Conservation (phyloP, 192 early-diverging fungal genomes). For the Backusella psychrophila region DNA sequence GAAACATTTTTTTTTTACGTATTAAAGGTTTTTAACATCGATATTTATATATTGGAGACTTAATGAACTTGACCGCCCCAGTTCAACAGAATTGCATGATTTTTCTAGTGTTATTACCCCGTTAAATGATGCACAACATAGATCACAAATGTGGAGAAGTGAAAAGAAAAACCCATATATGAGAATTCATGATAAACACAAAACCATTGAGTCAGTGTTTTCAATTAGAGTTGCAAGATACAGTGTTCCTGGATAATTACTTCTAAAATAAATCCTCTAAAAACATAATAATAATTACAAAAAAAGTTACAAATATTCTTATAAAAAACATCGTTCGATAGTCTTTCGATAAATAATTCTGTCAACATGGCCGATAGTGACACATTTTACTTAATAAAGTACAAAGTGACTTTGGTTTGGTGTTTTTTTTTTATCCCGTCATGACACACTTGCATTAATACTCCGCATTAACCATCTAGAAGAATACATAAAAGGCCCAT, state of each 20-base stretch:
- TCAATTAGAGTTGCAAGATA: background rate
- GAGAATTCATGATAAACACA: background rate
- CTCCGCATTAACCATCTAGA: conserved; percentile 1
- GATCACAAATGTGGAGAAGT: background rate
- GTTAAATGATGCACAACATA: background rate
- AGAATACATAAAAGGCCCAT: background rate
- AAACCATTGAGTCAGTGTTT: background rate
- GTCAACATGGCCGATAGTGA: background rate
- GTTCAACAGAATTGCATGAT: background rate
- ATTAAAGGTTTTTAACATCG: background rate
- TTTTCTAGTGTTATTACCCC: background rate
- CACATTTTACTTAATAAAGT: conserved; percentile 6
- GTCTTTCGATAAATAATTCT: background rate
- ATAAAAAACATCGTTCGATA: conserved; percentile 6
- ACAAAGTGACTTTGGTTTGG: background rate
- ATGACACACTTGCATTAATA: background rate
- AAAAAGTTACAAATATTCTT: background rate
- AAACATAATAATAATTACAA: background rate
- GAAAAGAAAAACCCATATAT: background rate
- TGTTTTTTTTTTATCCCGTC: background rate
- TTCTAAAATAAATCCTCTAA: background rate
- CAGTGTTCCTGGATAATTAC: background rate
- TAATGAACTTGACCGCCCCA: background rate
- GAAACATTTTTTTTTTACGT: background rate
- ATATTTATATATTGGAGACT: background rate